phyloP scores from a whole-genome alignment of 306 rosid species.

The Citrullus amarus region DNA sequence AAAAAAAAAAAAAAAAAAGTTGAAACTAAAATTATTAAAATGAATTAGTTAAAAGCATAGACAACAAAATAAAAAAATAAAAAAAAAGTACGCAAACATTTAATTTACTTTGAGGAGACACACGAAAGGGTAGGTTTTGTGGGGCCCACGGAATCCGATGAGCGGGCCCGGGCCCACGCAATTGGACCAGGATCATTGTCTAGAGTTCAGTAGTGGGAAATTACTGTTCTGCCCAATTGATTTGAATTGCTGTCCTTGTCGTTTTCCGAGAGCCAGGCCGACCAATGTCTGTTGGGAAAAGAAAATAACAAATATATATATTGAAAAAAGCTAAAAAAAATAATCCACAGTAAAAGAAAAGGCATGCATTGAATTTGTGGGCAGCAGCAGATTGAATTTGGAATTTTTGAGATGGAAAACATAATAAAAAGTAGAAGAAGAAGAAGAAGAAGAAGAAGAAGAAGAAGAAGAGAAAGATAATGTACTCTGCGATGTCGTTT shows the following conservation, averaged over 20 bases:
- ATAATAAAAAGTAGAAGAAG: background rate
- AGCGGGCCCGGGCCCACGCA: background rate
- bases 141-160: slow-evolving; percentile 2
- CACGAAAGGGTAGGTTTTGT: background rate
- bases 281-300: background rate
- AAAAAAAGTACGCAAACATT: background rate
- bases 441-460: background rate
- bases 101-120: background rate
- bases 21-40: too few relatives aligned
- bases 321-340: background rate
- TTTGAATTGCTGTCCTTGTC: background rate
- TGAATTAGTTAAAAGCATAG: too few relatives aligned
- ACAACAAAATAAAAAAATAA: too few relatives aligned
- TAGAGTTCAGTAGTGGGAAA: background rate
- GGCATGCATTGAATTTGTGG: background rate
- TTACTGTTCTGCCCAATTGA: background rate
- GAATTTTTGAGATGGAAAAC: background rate
- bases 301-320: background rate
- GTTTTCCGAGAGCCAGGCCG: background rate
- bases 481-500: background rate
- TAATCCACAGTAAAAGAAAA: background rate
- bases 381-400: background rate
- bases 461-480: background rate
- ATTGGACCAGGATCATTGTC: background rate
- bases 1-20: too few relatives aligned